phyloP scores from a whole-genome alignment of 1,284 basidiomycete genomes.

The Trametes hirsuta region DNA sequence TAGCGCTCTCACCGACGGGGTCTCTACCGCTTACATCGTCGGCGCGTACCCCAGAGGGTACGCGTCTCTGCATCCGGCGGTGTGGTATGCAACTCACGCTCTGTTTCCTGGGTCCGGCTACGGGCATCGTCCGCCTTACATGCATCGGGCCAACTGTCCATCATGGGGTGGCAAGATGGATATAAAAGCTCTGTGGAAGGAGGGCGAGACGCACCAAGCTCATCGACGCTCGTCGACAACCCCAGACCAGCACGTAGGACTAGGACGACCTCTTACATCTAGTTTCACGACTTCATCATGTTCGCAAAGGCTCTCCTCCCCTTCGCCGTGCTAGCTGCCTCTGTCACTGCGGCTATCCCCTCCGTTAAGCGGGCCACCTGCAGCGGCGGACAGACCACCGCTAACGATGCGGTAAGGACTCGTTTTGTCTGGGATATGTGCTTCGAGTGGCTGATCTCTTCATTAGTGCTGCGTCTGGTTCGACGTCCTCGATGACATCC shows the following conservation, averaged over 20 bases:
- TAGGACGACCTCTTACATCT: background rate
- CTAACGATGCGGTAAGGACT: constrained; percentile 35
- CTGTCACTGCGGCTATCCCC: constrained; percentile 13
- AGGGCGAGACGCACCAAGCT: background rate
- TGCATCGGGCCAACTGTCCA: background rate
- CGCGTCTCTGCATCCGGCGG: constrained; percentile 4
- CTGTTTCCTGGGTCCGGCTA: constrained; percentile 2
- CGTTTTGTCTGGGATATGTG: background rate
- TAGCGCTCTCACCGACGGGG: background rate
- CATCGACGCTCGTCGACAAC: background rate
- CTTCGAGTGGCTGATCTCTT: background rate
- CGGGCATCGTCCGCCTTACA: constrained; percentile 7
- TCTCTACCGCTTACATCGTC: background rate
- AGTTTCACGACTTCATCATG: constrained; percentile 2
- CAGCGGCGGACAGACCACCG: constrained; percentile 29
- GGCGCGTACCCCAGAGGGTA: background rate
- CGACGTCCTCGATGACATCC: constrained; percentile 21
- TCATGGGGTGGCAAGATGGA: constrained; percentile 1
- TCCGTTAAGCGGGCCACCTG: constrained; percentile 24
- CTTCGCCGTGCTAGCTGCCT: constrained; percentile 12
- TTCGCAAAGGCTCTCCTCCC: constrained; percentile 15
- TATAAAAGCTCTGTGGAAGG: constrained; percentile 9
- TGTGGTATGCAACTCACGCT: constrained; percentile 9
- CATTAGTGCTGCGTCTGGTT: constrained; percentile 20
- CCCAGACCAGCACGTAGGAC: background rate